Evolutionary conservation across 495 filamentous ascomycete species (phyloP).

Genomic region (Penicillium verhagenii): DNA sequence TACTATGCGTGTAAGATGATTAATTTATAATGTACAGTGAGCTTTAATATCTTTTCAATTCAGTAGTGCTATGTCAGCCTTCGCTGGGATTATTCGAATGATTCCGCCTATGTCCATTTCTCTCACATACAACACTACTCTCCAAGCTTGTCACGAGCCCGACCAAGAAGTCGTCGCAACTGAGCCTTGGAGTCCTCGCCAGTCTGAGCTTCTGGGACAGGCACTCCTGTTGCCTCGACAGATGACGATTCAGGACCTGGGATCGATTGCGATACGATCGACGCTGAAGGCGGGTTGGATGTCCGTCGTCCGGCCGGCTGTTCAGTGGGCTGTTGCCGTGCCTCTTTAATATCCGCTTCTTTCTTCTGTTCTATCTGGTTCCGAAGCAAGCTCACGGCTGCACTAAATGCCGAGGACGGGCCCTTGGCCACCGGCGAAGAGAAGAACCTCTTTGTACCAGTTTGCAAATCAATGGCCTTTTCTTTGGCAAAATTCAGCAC

Average conservation of each 20-base stretch:
- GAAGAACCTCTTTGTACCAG: conserved; percentile 8
- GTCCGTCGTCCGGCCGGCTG: conserved; percentile 2
- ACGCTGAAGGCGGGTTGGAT: conserved; percentile 16
- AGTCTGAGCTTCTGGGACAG: conserved; percentile 12
- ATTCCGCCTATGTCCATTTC: too few relatives aligned
- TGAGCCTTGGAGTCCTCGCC: conserved; percentile 17
- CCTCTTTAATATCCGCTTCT: background rate
- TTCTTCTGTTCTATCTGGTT: conserved; percentile 24
- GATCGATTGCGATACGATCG: conserved; percentile 16
- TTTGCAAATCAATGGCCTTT: conserved; percentile 28
- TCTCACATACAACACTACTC: too few relatives aligned
- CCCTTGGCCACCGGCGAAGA: background rate
- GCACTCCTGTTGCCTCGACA: conserved; percentile 21
- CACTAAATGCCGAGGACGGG: conserved; percentile 15
- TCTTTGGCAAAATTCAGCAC: conserved; percentile 40
- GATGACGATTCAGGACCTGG: conserved; percentile 22
- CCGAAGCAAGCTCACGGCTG: conserved; percentile 20
- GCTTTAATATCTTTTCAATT: background rate
- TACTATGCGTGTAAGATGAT: background rate
- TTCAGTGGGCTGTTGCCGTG: background rate
- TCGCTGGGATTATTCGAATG: too few relatives aligned
- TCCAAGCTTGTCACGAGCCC: conserved; percentile 18
- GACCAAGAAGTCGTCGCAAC: conserved; percentile 23
- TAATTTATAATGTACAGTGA: conserved; percentile 16
- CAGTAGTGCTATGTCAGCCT: too few relatives aligned